Base-by-base conservation (phyloP, 495 filamentous ascomycete genomes). In the Daldinia caldariorum region DNA sequence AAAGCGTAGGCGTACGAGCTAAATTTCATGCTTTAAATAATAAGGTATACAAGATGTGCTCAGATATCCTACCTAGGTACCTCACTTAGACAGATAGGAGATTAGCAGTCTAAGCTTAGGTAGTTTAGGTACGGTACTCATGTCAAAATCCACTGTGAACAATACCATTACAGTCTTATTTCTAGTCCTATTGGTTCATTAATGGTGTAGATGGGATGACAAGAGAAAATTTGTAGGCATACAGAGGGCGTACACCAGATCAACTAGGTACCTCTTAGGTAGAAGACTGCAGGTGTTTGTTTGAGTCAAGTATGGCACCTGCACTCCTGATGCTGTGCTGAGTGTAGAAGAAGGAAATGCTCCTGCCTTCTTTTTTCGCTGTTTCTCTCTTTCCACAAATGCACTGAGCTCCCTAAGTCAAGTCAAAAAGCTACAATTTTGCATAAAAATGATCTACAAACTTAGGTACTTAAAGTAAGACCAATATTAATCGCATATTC, bases 81-180 rank as follows among this genome's bases (percentile, higher is more conserved):
- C 26, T 10, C 18, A 50, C 47, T 14, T 50, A 7, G 20, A 6
- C 12, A 31, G 12, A 31, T 51, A 51, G 8, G 26, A 51, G 10
- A 51, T 51, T 29, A 13, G 49, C n/a, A 14, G 49, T 16, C 43
- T 20, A 1, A 12, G 26, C 26, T 6, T 32, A 31, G 6, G 22
- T 49, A 49, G 26, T n/a, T 35, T 5, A 35, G 2, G 1, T 53
- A 7, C n/a, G 34, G 3, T 53, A 7, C 31, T 32, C 49, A 16
- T 53, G 4, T 26, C 5, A 53, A 53, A 53, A 53, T 26, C 5
- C 49, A 53, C 49, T 53, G 26, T 53, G 26, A 53, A 53, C 0
- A 16, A 31, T 53, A 8, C 26, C 13, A 22, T 32, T 32, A 53
- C 6, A 53, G 4, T 32, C 12, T 16, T 53, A 29, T 29, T 5